These are phyloP conservation scores for Paramecium tetraurelia DNA, from an alignment of 73 alveolate genomes.

Conservation along the genomic window DNA sequence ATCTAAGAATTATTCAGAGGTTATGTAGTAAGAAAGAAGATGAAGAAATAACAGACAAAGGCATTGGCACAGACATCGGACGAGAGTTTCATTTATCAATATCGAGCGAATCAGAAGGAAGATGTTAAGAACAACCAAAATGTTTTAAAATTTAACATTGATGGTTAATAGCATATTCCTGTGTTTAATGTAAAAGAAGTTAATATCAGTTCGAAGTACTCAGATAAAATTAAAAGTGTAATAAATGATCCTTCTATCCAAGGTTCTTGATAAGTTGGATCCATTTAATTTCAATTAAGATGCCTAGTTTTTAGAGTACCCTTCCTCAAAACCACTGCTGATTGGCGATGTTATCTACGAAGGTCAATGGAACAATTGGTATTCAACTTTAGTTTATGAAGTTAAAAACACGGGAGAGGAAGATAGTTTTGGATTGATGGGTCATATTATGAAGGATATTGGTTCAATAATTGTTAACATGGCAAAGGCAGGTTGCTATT, in stretches of 20 bases:
- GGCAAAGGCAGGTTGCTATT: conserved; percentile 68
- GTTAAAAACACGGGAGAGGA: conserved; percentile 76
- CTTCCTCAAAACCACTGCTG: not conserved
- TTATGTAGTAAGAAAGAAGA: not conserved
- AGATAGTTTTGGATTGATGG: conserved; percentile 73
- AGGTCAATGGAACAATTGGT: conserved; percentile 60
- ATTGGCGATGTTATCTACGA: not conserved
- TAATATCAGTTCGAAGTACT: not conserved
- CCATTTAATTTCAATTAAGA: conserved; percentile 12
- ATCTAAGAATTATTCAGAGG: not conserved
- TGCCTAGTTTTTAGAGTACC: not conserved
- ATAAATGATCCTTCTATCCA: not conserved
- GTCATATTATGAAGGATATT: conserved; percentile 62
- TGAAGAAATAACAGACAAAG: not conserved
- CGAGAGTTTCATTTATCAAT: not conserved
- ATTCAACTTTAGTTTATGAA: not conserved
- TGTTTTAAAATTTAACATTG: not conserved
- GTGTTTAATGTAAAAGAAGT: not conserved
- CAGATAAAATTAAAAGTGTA: not conserved
- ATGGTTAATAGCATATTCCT: not conserved
- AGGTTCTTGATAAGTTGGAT: not conserved
- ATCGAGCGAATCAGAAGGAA: not conserved
- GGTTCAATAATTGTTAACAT: conserved; percentile 57
- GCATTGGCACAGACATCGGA: not conserved
- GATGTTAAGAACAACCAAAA: not conserved